A percentile compares a stretch with the other conserved stretches of the same genome.
Conservation (phyloP, 352 stramenopile species). For the Pythium phragmitis region DNA sequence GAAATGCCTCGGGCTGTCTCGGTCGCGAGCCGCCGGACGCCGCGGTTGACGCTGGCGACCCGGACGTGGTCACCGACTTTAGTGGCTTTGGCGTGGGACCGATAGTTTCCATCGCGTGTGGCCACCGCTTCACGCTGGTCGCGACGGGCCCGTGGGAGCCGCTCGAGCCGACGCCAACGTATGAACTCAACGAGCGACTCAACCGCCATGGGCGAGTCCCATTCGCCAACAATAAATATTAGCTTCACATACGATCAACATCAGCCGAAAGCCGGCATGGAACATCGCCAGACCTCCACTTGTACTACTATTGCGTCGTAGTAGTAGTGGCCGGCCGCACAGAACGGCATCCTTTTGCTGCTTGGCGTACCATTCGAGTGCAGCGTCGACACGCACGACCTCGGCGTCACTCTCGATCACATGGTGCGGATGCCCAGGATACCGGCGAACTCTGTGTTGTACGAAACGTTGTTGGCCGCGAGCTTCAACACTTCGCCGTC, state of each 20-base stretch:
- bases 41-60: slow-evolving; percentile 39
- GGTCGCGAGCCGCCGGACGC: slow-evolving; percentile 34
- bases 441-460: slow-evolving; percentile 46
- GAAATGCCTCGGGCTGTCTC: slow-evolving; percentile 55
- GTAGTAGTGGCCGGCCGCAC: slow-evolving; percentile 27
- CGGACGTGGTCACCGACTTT: slow-evolving; percentile 42
- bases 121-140: slow-evolving; percentile 61
- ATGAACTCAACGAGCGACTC: slow-evolving; percentile 45
- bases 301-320: neutral
- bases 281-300: neutral
- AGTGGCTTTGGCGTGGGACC: slow-evolving; percentile 41
- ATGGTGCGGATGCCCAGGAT: slow-evolving; percentile 34
- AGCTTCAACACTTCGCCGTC: slow-evolving; percentile 63
- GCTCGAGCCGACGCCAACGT: slow-evolving; percentile 38
- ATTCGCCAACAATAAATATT: neutral
- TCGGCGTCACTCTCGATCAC: slow-evolving; percentile 47
- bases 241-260: neutral
- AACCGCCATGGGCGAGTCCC: slow-evolving; percentile 41
- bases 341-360: slow-evolving; percentile 21
- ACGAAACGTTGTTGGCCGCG: slow-evolving; percentile 55
- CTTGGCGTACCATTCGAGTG: slow-evolving; percentile 46
- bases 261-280: neutral
- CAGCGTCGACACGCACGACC: slow-evolving; percentile 44
- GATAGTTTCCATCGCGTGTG: slow-evolving; percentile 52
- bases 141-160: slow-evolving; percentile 47